A percentile compares a stretch with the other conserved stretches of the same genome.
Evolutionary conservation across 75 land plant genomes (phyloP).

Genomic region (Sequoiadendron giganteum): DNA sequence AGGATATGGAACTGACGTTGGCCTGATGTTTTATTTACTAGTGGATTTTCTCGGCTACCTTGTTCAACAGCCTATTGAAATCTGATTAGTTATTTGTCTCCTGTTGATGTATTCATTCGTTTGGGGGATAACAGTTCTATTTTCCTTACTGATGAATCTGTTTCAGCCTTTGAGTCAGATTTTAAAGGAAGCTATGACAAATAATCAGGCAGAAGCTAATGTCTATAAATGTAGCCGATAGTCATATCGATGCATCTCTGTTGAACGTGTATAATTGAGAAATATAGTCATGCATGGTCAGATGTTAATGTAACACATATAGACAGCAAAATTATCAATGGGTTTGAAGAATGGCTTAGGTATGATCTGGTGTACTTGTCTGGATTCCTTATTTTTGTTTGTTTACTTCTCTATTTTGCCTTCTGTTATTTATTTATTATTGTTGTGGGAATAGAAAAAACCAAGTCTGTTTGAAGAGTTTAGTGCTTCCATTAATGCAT

Average conservation of each 20-base stretch:
- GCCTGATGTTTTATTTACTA: background rate
- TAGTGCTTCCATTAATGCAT: background rate
- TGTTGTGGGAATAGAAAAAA: background rate
- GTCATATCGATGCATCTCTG: background rate
- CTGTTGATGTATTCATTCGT: background rate
- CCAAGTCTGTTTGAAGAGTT: background rate
- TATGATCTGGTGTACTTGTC: background rate
- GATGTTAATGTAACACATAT: background rate
- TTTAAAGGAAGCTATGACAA: background rate
- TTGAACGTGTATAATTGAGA: slow-evolving; percentile 10
- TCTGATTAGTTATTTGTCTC: background rate
- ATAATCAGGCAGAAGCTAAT: background rate
- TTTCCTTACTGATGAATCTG: background rate
- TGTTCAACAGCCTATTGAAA: background rate
- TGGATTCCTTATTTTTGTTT: background rate
- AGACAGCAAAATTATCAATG: background rate
- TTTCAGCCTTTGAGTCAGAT: background rate
- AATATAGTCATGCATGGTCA: background rate
- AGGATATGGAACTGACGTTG: too few species aligned
- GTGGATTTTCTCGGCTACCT: background rate
- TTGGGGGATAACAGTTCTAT: background rate
- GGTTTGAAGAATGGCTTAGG: background rate
- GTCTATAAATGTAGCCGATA: background rate
- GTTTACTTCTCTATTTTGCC: background rate
- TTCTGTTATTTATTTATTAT: background rate